phyloP scores from a whole-genome alignment of 2,329 filamentous ascomycete species.

The Paraphaeosphaeria sporulosa region DNA sequence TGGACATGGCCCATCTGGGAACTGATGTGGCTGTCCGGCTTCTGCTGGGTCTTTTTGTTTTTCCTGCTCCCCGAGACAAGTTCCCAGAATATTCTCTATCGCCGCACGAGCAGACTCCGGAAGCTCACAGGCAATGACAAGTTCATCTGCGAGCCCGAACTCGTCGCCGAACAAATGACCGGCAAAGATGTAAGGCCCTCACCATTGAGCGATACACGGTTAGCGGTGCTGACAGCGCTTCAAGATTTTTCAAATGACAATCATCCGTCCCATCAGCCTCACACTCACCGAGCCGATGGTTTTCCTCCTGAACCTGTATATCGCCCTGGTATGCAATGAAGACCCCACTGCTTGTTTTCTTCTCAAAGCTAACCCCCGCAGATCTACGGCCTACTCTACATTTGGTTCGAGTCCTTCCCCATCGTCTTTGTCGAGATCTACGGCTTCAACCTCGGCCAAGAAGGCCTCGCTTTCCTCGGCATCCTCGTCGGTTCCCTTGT shows the following conservation, averaged over 20 bases:
- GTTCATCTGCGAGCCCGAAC: conserved; percentile 46
- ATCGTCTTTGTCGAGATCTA: conserved; percentile 50
- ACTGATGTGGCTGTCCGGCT: conserved; percentile 17
- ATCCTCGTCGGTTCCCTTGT: conserved; percentile 43
- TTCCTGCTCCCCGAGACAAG: conserved; percentile 27
- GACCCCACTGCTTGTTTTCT: no score
- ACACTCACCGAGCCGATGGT: conserved; percentile 49
- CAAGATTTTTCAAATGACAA: conserved; percentile 41
- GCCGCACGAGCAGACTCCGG: conserved; percentile 29
- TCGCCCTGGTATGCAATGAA: conserved; percentile 24
- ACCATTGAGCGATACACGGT: not conserved
- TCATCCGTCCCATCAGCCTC: conserved; percentile 50
- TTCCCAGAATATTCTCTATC: conserved; percentile 20
- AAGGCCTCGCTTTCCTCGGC: conserved; percentile 46
- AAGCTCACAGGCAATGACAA: conserved; percentile 28
- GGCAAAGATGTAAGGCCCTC: conserved; percentile 25
- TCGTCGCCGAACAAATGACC: conserved; percentile 44
- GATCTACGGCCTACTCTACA: conserved; percentile 50
- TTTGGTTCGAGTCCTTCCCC: conserved; percentile 53
- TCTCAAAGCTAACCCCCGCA: no score
- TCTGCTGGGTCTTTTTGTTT: conserved; percentile 17
- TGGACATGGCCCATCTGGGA: conserved; percentile 51
- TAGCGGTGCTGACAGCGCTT: not conserved
- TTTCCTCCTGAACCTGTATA: conserved; percentile 50
- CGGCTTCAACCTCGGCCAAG: conserved; percentile 42